These are phyloP conservation scores for Ceratobasidium sp. DNA, from an alignment of 1,284 basidiomycete species.

Conservation along the genomic window DNA sequence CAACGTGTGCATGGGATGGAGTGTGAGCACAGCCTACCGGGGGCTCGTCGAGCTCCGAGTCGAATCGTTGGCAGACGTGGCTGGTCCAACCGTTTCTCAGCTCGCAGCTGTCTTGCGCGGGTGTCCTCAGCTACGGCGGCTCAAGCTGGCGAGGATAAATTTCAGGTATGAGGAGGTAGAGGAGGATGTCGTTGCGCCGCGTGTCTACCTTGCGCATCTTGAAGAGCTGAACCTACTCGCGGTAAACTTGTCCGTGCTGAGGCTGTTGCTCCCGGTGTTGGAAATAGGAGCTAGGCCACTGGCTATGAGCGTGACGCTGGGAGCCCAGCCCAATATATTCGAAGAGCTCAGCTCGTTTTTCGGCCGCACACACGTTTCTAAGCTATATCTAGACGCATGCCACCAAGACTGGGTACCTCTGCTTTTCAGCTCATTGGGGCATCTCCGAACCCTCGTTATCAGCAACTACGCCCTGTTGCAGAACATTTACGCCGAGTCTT, in stretches of 20 bases:
- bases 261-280: background rate
- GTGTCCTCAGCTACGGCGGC: conserved; percentile 3
- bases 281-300: background rate
- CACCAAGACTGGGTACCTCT: conserved; percentile 23
- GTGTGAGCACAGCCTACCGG: background rate
- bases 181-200: background rate
- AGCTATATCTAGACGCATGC: conserved; percentile 10
- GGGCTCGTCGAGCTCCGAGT: conserved; percentile 16
- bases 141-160: conserved; percentile 28
- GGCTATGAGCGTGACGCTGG: conserved; percentile 15
- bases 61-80: conserved; percentile 9
- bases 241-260: background rate
- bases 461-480: conserved; percentile 4
- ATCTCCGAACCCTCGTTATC: conserved; percentile 14
- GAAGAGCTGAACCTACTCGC: conserved; percentile 9
- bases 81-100: conserved; percentile 15
- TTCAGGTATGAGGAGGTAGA: conserved; percentile 12
- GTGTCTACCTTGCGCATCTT: conserved; percentile 6
- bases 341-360: conserved; percentile 14
- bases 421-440: conserved; percentile 9
- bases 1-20: conserved; percentile 40
- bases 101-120: conserved; percentile 13
- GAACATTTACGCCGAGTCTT: background rate
- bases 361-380: conserved; percentile 7
- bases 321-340: background rate